Base-by-base conservation (phyloP, 2,329 filamentous ascomycete species). In the Clarireedia sp. region DNA sequence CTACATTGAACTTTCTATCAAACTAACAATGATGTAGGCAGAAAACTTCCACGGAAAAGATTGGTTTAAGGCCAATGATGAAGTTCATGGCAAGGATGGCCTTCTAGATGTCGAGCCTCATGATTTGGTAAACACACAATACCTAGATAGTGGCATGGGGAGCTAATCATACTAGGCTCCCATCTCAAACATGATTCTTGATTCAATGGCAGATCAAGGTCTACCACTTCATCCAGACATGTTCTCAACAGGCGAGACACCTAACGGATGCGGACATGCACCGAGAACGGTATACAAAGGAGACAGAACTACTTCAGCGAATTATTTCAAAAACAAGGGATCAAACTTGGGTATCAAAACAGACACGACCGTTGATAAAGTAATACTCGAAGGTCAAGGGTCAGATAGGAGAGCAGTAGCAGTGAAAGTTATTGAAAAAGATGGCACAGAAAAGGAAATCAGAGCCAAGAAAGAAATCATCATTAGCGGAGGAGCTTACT, bases 11-110 rank as follows among this genome's bases (percentile, higher is more conserved):
- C 52, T 7, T 57, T 23, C n/a, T 5, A 23, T 19, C 6, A 3
- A 5, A 7, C 16, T 45, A 24, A n/a, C 36, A 9, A 57, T 19
- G 3, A 17, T 17, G 3, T 48, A 72, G 77, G 71, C 77, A 1
- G 81, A 84, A 60, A 79, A 75, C 2, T 84, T 83, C 61, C 76
- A 82, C 54, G 63, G 68, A 19, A 83, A 83, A 63, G 68, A 75
- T 26, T 82, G 79, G 79, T 81, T 82, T 66, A 65, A 79, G 36
- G 74, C 74, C 2, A 70, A 75, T 43, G 64, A 70, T 8, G 69
- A 69, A 2, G 71, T 70, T 7, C 81, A 84, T 58, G 79, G 78
- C 1, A 69, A 73, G 47, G 66, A 71, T 9, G 81, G 81, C 0
- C 76, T 75, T 19, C 69, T 84, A 1, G 74, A 81, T 51, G 78